Conservation (phyloP, 73 alveolate species). For the Diophrys sp. region DNA sequence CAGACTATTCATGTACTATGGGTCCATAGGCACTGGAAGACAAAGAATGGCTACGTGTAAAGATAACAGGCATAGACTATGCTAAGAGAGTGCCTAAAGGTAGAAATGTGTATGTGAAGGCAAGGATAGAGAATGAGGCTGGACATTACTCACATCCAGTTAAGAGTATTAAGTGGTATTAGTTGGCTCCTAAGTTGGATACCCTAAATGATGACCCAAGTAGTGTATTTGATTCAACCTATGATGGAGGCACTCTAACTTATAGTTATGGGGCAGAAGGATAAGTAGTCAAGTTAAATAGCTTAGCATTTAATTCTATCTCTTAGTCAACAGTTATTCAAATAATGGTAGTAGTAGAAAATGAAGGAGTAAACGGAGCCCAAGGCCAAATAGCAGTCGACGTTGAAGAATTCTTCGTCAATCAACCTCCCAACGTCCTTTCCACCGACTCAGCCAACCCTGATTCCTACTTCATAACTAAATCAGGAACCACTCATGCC, state of each 20-base stretch:
- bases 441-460: background rate
- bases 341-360: background rate
- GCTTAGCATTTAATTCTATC: background rate
- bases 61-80: background rate
- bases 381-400: background rate
- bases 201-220: background rate
- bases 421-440: background rate
- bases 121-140: background rate
- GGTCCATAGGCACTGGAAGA: background rate
- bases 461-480: background rate
- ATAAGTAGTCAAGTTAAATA: background rate
- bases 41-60: background rate
- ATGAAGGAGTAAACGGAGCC: background rate
- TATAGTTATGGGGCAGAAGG: background rate
- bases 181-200: background rate
- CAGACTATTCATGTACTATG: background rate
- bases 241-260: background rate
- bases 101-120: background rate
- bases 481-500: background rate
- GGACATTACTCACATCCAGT: background rate
- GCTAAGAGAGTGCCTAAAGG: constrained; percentile 1
- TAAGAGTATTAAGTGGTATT: background rate
- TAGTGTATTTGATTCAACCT: background rate
- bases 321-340: background rate
- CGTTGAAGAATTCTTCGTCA: background rate